Conservation (phyloP, 176 grass and related monocot species). For the Metroxylon sagu region DNA sequence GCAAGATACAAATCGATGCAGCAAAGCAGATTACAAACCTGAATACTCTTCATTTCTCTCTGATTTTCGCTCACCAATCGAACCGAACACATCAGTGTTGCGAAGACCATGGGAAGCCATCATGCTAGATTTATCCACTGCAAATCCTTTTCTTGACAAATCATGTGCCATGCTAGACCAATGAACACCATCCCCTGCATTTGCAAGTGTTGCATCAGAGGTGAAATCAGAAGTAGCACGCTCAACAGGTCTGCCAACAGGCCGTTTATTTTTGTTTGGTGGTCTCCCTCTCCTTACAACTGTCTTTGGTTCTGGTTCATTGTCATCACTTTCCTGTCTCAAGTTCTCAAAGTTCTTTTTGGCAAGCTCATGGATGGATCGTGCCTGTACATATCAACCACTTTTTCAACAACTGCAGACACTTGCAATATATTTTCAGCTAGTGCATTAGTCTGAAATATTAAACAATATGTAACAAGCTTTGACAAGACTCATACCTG, state of each 20-base stretch:
- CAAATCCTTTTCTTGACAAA: conserved; percentile 29
- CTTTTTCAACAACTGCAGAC: background rate
- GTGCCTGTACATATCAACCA: conserved; percentile 32
- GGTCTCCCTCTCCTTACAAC: conserved; percentile 60
- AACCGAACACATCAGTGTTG: conserved; percentile 16
- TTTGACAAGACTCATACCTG: conserved; percentile 29
- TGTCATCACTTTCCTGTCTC: conserved; percentile 50
- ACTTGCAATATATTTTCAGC: background rate
- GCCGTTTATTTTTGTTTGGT: conserved; percentile 39
- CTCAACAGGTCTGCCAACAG: conserved; percentile 6
- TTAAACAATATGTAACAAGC: conserved; percentile 1
- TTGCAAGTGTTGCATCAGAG: conserved; percentile 19
- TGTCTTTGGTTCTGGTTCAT: conserved; percentile 32
- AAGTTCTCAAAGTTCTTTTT: conserved; percentile 89
- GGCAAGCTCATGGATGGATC: conserved; percentile 68
- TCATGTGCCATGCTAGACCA: conserved; percentile 21
- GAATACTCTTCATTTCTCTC: conserved; percentile 47
- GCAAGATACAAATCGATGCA: too few species aligned
- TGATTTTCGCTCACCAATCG: conserved; percentile 32
- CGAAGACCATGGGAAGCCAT: conserved; percentile 28
- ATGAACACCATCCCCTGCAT: conserved; percentile 1
- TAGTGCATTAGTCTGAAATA: background rate
- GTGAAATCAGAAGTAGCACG: conserved; percentile 42
- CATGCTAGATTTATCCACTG: conserved; percentile 21
- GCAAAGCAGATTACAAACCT: conserved; percentile 26